Base-by-base conservation (phyloP, 768 basidiomycete genomes). In the Clavaria fumosa region DNA sequence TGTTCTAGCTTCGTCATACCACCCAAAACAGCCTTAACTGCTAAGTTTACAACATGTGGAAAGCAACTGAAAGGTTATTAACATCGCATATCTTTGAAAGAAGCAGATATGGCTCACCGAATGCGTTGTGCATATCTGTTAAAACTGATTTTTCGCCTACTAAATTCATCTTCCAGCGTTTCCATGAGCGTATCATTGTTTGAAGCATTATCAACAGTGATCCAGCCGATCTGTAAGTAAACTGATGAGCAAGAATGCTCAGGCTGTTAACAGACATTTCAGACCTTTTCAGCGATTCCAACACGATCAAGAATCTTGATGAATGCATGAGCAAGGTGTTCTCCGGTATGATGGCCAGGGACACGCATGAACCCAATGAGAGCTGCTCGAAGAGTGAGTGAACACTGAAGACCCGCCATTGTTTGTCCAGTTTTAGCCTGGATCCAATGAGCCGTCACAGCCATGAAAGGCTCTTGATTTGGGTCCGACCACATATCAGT, bases 401-500 rank as follows among this genome's bases (percentile, higher is more conserved):
- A 41, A 4, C 50, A 44, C 21, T 53, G 43, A 14, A 45, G 27
- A 14, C 58, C 48, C 12, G 44, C 23, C 4, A 42, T 11, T 20
- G 53, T 51, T 18, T 47, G 31, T 2, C 45, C 38, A 1, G 37
- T 5, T 9, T 31, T 41, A 2, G 42, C 34, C 35, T 61, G 35
- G 27, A 63, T 54, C 59, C 57, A 67, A 37, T 66, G 64, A 2
- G 53, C 60, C 3, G 62, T 67, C 0, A 63, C 52, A 7, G 60
- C 65, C 60, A 66, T 63, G 43, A 50, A 65, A 10, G 62, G 51
- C 0, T 30, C 20, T 4, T 55, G 46, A 31, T 61, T 57, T 5
- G 45, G 41, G 31, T 64, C 59, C 6, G 53, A 45, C 64, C 62
- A 63, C 6, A 54, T 18, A 43, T 62, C 60, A 21, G 44, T 56